Evolutionary conservation across 2,329 filamentous ascomycete genomes (phyloP).

Genomic region (Ophiocordyceps robertsii): DNA sequence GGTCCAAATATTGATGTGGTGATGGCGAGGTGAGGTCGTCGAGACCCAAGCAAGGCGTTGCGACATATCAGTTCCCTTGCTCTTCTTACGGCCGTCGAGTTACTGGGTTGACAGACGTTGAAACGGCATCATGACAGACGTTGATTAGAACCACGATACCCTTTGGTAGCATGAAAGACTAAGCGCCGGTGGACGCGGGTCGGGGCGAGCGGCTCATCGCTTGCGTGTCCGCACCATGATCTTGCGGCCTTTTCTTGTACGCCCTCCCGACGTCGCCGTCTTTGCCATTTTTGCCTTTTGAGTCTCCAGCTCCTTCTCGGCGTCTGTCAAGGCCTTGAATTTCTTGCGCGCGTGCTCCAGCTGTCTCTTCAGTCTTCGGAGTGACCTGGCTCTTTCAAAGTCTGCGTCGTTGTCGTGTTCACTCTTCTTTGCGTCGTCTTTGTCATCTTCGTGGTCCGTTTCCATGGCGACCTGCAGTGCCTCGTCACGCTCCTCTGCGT

Average conservation of each 20-base stretch:
- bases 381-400: conserved; percentile 25
- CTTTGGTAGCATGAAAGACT: background rate
- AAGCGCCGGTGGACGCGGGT: background rate
- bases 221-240: conserved; percentile 51
- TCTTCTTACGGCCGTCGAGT: too few species aligned
- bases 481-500: conserved; percentile 21
- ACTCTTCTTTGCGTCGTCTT: conserved; percentile 2
- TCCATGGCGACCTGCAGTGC: conserved; percentile 14
- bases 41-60: too few species aligned
- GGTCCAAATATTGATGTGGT: conserved; percentile 23
- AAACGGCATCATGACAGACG: background rate
- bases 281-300: conserved; percentile 53
- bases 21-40: background rate
- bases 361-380: conserved; percentile 32
- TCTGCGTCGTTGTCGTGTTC: conserved; percentile 13
- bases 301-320: conserved; percentile 42
- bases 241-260: conserved; percentile 47
- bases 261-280: conserved; percentile 44
- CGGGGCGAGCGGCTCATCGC: conserved; percentile 24
- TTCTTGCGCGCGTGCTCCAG: conserved; percentile 39
- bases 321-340: conserved; percentile 37
- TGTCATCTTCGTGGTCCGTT: conserved; percentile 12
- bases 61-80: too few species aligned
- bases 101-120: background rate
- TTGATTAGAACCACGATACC: background rate